Conservation (phyloP, 2,329 filamentous ascomycete species). For the Clonostachys rosea region DNA sequence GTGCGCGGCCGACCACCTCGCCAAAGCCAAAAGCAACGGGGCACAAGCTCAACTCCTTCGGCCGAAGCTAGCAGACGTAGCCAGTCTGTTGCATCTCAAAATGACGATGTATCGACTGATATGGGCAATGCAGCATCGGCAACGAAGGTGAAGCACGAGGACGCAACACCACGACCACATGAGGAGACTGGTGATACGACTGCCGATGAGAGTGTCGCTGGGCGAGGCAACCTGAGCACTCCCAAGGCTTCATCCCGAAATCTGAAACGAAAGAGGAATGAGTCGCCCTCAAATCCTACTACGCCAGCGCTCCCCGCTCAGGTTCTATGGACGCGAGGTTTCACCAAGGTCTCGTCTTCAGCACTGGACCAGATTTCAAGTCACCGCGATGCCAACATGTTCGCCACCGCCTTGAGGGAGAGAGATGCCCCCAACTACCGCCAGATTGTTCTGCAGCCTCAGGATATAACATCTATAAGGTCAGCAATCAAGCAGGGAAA, state of each 20-base stretch:
- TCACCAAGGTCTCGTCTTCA: slow-evolving; percentile 67
- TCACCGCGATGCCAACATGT: slow-evolving; percentile 76
- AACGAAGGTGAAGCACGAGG: slow-evolving; percentile 55
- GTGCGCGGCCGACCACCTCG: not conserved
- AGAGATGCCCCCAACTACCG: slow-evolving; percentile 73
- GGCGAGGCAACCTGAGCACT: slow-evolving; percentile 28
- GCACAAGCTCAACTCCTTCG: slow-evolving; percentile 27
- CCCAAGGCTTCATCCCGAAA: slow-evolving; percentile 28
- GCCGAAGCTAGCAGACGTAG: slow-evolving; percentile 29
- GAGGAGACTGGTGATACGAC: slow-evolving; percentile 54
- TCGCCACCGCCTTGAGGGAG: slow-evolving; percentile 70
- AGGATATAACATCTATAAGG: slow-evolving; percentile 75
- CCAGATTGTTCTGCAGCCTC: slow-evolving; percentile 67
- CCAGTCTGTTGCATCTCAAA: slow-evolving; percentile 38
- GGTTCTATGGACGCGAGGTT: slow-evolving; percentile 71
- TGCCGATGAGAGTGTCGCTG: slow-evolving; percentile 44
- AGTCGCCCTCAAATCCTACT: slow-evolving; percentile 40
- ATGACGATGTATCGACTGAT: slow-evolving; percentile 43
- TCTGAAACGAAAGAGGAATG: slow-evolving; percentile 54
- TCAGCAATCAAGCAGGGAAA: slow-evolving; percentile 71
- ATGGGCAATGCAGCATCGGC: slow-evolving; percentile 23
- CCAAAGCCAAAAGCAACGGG: slow-evolving; percentile 17
- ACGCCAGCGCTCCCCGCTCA: slow-evolving; percentile 50
- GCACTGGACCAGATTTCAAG: slow-evolving; percentile 73
- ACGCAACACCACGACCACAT: slow-evolving; percentile 44